Base-by-base conservation (phyloP, 495 filamentous ascomycete genomes). In the Lophiotrema nucula region DNA sequence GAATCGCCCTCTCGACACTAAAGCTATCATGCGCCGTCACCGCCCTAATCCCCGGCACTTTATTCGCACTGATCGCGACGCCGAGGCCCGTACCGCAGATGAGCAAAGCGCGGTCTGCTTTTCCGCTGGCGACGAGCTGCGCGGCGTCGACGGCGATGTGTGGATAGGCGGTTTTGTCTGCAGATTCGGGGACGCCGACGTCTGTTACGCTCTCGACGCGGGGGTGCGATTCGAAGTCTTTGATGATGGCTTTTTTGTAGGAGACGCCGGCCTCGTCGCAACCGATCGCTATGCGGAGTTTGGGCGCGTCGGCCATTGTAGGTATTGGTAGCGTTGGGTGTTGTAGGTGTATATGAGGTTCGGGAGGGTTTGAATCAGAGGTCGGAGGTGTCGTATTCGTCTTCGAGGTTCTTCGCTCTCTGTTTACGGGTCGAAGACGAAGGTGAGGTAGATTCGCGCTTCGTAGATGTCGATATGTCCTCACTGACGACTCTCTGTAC, bases 11-110 rank as follows among this genome's bases (percentile, higher is more conserved):
- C 79, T 95, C 89, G 38, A 95, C 88, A 43, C 81, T 85, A 76
- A 89, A 93, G 49, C 83, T 83, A 72, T 95, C 89, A 73, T 95
- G 89, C 6, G 89, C 89, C 27, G 89, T 95, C 28, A 95, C 89
- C 18, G 89, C 89, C 38, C 89, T 79, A 60, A 95, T 84, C 16
- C 89, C 89, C 50, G 84, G 87, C 52, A 92, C 87, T 71, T 92
- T 92, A 77, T 95, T 95, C 68, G 89, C 89, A 21, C 81, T 73
- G 70, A 95, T 95, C 58, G 89, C 89, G 10, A 95, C 89, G 3
- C 89, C 89, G 24, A 95, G 79, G 2, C 89, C 89, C 3, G 89
- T 95, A 11, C 89, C 89, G 74, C 89, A 95, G 76, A 95, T 90
- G 65, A 92, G 80, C 39, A 95, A 79, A 1, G 88, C 89, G 28